Conservation (phyloP, 768 basidiomycete species). For the Phaeotremella skinneri region DNA sequence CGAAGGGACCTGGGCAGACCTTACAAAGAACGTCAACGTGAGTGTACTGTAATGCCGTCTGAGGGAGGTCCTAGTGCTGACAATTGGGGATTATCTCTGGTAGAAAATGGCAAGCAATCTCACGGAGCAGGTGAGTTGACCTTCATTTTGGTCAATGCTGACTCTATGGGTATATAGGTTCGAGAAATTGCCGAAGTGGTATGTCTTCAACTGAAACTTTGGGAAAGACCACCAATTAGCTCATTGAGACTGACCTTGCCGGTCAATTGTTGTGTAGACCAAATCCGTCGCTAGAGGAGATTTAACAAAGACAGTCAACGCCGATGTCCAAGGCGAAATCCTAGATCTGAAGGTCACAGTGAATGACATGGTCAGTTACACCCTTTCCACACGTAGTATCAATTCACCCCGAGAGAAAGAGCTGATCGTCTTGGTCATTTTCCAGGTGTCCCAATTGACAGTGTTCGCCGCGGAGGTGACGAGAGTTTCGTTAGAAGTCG, state of each 20-base stretch:
- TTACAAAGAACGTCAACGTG: constrained; percentile 52
- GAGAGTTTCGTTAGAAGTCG: constrained; percentile 80
- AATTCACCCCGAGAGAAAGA: not conserved
- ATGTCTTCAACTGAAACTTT: constrained; percentile 2
- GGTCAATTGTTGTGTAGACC: constrained; percentile 28
- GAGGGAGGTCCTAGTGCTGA: constrained; percentile 3
- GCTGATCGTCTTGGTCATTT: not conserved
- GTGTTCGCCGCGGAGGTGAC: constrained; percentile 56
- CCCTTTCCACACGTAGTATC: not conserved
- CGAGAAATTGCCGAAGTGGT: constrained; percentile 54
- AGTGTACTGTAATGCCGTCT: constrained; percentile 16
- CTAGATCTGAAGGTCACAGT: constrained; percentile 52
- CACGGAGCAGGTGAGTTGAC: constrained; percentile 47
- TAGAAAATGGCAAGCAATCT: constrained; percentile 53
- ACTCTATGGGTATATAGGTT: constrained; percentile 6
- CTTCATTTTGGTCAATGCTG: not conserved
- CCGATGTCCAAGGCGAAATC: constrained; percentile 53
- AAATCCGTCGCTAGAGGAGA: constrained; percentile 53
- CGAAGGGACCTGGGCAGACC: constrained; percentile 51
- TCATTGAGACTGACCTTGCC: not conserved
- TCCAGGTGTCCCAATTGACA: constrained; percentile 50
- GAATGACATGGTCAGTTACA: constrained; percentile 50
- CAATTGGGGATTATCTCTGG: not conserved
- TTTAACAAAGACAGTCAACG: constrained; percentile 49
- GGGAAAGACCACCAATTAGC: not conserved